Base-by-base conservation (phyloP, 2,329 filamentous ascomycete genomes). In the Cadophora sp. region DNA sequence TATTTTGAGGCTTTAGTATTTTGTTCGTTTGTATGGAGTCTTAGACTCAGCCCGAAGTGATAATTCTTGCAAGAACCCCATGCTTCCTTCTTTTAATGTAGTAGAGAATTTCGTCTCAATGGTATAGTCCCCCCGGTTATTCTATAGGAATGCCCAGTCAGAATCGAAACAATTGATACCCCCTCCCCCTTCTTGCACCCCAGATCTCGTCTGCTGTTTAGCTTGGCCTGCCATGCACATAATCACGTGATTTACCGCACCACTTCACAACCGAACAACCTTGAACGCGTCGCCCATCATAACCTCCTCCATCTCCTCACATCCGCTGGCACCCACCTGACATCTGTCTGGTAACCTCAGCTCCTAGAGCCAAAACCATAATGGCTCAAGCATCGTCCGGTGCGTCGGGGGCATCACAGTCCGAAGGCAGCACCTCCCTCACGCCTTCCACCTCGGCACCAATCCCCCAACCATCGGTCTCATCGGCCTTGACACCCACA, bases 341-440 rank as follows among this genome's bases (percentile, higher is more conserved):
- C 45, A 9, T 11, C 45, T 7, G n/a, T 22, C 45, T 6, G 47
- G 47, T 27, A 2, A 9, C 36, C 36, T 39, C 36, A 11, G 2
- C 0, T 39, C 36, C 9, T 48, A 22, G 18, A 24, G 11, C 14
- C 16, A 33, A n/a, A n/a, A n/a, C 18, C 24, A 7, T 27, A 3
- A 53, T 53, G 50, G 50, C 50, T n/a, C 50, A 53, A 36, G 33
- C 50, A 24, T 53, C 50, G n/a, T 53, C 50, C 27, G 50, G 50
- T 7, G 27, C 50, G 4, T 30, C 48, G 3, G 48, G 24, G n/a
- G 13, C 48, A 2, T 20, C 22, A 24, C 22, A 22, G 24, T n/a
- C 24, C 16, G 27, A 33, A 51, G 16, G 27, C 27, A 30, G 27
- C 27, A 3, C 27, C 27, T 30, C 4, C 16, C 5, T 30, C 53